Conservation (phyloP, 345 rosid genomes). For the Arabidopsis suecica region DNA sequence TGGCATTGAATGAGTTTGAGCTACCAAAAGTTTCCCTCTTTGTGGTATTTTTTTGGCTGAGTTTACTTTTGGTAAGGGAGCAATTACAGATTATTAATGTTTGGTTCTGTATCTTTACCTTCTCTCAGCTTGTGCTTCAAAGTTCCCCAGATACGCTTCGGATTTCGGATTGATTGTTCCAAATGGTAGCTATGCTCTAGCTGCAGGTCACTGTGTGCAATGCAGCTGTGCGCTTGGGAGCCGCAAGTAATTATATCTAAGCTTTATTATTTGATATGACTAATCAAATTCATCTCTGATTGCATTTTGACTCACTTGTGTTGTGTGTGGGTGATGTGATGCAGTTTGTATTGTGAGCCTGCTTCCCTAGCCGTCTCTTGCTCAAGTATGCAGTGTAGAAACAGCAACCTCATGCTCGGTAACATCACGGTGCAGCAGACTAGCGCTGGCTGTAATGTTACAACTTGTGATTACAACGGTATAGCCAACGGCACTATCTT, state of each 20-base stretch:
- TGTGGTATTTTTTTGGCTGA: neutral
- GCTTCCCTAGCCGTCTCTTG: conserved; percentile 96
- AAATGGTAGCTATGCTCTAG: conserved; percentile 87
- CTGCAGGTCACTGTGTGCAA: conserved; percentile 96
- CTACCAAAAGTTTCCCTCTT: conserved; percentile 18
- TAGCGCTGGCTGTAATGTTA: conserved; percentile 87
- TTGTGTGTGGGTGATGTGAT: conserved; percentile 14
- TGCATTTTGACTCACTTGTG: conserved; percentile 16
- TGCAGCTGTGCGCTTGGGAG: conserved; percentile 94
- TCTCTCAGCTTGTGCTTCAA: conserved; percentile 85
- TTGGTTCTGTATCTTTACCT: conserved; percentile 10
- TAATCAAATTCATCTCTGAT: neutral
- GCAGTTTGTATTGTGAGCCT: conserved; percentile 93
- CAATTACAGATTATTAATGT: neutral
- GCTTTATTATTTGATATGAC: neutral
- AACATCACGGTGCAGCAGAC: conserved; percentile 76
- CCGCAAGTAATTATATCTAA: conserved; percentile 66
- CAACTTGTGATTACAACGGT: conserved; percentile 81
- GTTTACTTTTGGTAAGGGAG: neutral
- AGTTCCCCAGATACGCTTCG: conserved; percentile 73
- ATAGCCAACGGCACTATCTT: conserved; percentile 74
- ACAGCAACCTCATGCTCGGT: conserved; percentile 90
- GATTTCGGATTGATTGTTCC: conserved; percentile 85
- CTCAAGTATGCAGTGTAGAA: conserved; percentile 93
- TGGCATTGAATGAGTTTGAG: conserved; percentile 9